phyloP scores from a whole-genome alignment of 2,329 filamentous ascomycete species.

The Pleomassaria siparia region DNA sequence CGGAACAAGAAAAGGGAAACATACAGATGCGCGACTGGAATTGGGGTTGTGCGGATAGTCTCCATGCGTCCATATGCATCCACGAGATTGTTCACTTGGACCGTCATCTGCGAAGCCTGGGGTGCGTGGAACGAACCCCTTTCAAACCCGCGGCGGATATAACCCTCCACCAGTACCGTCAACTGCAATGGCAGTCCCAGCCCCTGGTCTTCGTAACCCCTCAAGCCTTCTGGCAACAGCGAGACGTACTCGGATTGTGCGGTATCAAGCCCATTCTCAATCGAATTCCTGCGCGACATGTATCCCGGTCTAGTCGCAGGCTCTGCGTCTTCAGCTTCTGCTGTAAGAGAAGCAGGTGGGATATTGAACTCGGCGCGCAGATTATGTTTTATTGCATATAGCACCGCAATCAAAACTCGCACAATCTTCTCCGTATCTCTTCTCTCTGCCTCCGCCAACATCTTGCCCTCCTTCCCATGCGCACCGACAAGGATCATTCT shows the following conservation, averaged over 20 bases:
- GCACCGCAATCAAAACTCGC: conserved; percentile 60
- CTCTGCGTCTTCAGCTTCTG: conserved; percentile 19
- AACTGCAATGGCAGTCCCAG: conserved; percentile 63
- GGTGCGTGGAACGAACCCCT: conserved; percentile 63
- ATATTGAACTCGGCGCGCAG: conserved; percentile 61
- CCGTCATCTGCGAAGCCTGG: conserved; percentile 59
- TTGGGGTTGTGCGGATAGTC: conserved; percentile 64
- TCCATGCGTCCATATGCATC: conserved; percentile 66
- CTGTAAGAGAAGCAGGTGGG: conserved; percentile 40
- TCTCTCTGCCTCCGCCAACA: conserved; percentile 44
- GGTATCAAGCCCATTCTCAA: conserved; percentile 33
- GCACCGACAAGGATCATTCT: conserved; percentile 57
- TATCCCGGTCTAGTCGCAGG: conserved; percentile 4
- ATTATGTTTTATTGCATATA: conserved; percentile 66
- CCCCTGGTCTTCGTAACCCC: conserved; percentile 59
- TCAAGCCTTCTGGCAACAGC: conserved; percentile 53
- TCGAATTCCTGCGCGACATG: conserved; percentile 8
- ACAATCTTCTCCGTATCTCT: conserved; percentile 62
- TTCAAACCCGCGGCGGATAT: conserved; percentile 59
- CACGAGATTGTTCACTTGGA: conserved; percentile 58
- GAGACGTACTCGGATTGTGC: conserved; percentile 53
- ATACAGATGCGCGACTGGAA: conserved; percentile 63
- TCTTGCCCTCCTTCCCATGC: conserved; percentile 22
- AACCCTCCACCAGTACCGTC: conserved; percentile 61
- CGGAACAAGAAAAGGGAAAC: conserved; percentile 9